Evolutionary conservation across 257 asterid genomes (phyloP), one percentile per base, ranked within the genome.

Genomic region (Pogostemon cablin): DNA sequence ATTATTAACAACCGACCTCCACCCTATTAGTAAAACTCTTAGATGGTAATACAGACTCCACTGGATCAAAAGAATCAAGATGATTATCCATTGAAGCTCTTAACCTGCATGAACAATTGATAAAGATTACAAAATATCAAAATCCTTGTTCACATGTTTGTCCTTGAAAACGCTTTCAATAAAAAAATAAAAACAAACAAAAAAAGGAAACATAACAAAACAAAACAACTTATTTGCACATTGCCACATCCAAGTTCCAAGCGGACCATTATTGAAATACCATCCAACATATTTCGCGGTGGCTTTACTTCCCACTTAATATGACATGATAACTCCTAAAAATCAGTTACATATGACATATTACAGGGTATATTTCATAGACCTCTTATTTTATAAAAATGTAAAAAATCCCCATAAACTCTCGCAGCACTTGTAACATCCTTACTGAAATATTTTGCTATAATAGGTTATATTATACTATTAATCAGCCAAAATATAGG

Each of bases 11-110:
- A 74, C 88, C 81, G 61, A 89, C 98, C 95, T 90, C 97, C 64
- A 87, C 88, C 80, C 97, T 82, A 72, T 82, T 77, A 54, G 81
- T 72, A 81, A 93, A 93, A 67, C 90, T 84, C 67, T 96, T 96
- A 72, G 86, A 84, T 8, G 98, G 98, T 40, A 90, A 82, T 76
- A 81, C 76, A 67, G 97, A 83, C 65, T 76, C 81, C 62, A 76
- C 73, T 43, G 96, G 97, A 78, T 93, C 95, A 82, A 93, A 93
- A 69, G 84, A 80, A 83, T 81, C 90, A 55, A 93, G 88, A 78
- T 88, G 84, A 68, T 87, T 78, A 63, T 86, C 89, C 98, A 93
- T 90, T 68, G 96, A 90, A 73, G 90, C 78, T 88, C 98, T 85
- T 81, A 93, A 83, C 84, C 96, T 89, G 87, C 83, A 80, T 61